Evolutionary conservation across 1,139 yeast genomes (phyloP), one percentile per base, ranked within the genome.

Genomic region (Nakaseomyces nivariensis): DNA sequence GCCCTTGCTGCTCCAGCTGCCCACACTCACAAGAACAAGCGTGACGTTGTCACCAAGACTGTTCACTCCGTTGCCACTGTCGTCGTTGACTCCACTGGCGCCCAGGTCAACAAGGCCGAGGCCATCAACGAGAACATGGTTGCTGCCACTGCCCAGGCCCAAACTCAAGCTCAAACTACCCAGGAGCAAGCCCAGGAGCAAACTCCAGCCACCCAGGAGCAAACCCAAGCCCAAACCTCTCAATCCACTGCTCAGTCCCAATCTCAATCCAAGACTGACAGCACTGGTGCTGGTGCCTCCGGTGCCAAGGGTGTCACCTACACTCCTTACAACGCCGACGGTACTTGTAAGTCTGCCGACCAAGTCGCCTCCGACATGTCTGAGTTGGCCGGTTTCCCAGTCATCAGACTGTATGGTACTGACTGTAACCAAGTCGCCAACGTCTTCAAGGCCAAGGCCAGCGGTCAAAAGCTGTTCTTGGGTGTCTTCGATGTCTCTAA

Each of bases 401-500:
- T 81, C 59, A 78, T 85, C 67, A 82, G 95, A 81, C 72, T 85
- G 57, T 85, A 85, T 74, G 89, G 88, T 72, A 86, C 81, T 60
- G 95, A 85, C 74, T 85, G 95, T 76, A 68, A 72, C 73, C 92
- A 85, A 71, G 89, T 83, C 60, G 78, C 72, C 58, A 77, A 77
- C 63, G 92, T 83, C 55, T 70, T 83, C 62, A 73, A 79, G 60
- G 82, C 81, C 59, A 81, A 82, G 73, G 67, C 74, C 53, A 56
- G 73, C 34, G 59, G 66, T 62, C 94, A 85, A 73, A 78, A 83
- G 69, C 61, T 85, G 57, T 83, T 84, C 71, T 74, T 83, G 60
- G 92, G 92, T 73, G 75, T 85, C 63, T 82, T 61, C 73, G 78
- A 72, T 70, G 76, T 82, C 56, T 69, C 73, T 61, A 70, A 73